phyloP scores from a whole-genome alignment of 2,329 filamentous ascomycete genomes.

The Colletotrichum plurivorum region DNA sequence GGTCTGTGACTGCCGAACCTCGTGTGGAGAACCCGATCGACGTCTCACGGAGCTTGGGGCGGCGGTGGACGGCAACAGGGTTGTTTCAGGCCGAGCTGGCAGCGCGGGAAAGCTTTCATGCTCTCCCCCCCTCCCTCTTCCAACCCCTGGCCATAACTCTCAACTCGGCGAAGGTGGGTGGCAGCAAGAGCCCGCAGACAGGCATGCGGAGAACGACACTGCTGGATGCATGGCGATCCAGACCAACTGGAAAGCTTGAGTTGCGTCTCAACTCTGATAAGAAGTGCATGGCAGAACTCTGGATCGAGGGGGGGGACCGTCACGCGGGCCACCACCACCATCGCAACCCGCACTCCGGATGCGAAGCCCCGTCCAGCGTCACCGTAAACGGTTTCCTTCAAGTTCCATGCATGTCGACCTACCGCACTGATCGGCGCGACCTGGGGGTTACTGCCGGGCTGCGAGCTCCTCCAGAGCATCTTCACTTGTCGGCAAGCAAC shows the following conservation, averaged over 20 bases:
- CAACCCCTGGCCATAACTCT: constrained; percentile 1
- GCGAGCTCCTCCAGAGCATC: constrained; percentile 1
- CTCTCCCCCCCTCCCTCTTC: constrained; percentile 3
- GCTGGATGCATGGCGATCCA: neutral
- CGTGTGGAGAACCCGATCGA: constrained; percentile 37
- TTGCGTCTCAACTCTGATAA: constrained; percentile 2
- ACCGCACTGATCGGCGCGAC: constrained; percentile 15
- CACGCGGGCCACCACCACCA: neutral
- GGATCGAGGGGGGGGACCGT: neutral
- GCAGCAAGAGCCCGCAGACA: neutral
- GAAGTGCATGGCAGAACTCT: constrained; percentile 4
- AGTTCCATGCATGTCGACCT: constrained; percentile 30
- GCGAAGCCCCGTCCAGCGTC: constrained; percentile 15
- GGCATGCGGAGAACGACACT: constrained; percentile 6
- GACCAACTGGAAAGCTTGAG: constrained; percentile 16
- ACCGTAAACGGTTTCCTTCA: constrained; percentile 8
- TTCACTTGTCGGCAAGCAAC: neutral
- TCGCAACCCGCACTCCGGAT: neutral
- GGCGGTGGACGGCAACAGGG: constrained; percentile 28
- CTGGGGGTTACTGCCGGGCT: neutral
- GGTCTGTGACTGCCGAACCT: constrained; percentile 29
- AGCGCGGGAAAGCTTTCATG: constrained; percentile 29
- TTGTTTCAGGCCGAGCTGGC: constrained; percentile 37
- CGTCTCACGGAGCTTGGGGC: constrained; percentile 31
- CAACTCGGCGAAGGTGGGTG: neutral